Percentiles rank a stretch among this genome's conserved stretches.
phyloP scores from a whole-genome alignment of 257 asterid genomes.

The Fraxinus pennsylvanica region DNA sequence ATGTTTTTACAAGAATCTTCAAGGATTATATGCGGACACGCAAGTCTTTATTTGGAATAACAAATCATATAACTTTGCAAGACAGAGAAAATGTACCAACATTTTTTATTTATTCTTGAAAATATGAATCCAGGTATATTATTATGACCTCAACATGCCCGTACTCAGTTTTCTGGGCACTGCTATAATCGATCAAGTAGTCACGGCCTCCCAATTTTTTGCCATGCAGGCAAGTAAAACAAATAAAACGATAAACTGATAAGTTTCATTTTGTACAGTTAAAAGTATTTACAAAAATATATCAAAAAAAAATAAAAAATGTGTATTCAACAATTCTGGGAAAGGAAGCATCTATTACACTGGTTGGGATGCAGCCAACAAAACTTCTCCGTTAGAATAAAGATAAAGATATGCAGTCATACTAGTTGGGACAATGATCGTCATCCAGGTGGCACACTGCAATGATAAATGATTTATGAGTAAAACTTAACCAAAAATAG shows the following conservation, averaged over 20 bases:
- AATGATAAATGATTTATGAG: constrained; percentile 31
- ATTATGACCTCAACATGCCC: not conserved
- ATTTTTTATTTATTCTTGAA: not conserved
- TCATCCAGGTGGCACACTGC: constrained; percentile 99
- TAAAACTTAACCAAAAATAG: constrained; percentile 22
- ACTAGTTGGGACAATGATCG: constrained; percentile 93
- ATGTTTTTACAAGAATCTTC: not conserved
- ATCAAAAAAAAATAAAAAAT: constrained; percentile 15
- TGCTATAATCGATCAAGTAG: not conserved
- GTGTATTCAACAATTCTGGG: constrained; percentile 25
- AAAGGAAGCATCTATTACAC: constrained; percentile 99
- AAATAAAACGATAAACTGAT: constrained; percentile 12
- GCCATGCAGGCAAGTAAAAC: not conserved
- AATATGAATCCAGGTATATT: not conserved
- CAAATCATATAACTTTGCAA: not conserved
- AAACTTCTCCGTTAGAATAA: constrained; percentile 96
- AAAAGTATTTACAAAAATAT: constrained; percentile 23
- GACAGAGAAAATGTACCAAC: not conserved
- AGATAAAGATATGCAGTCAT: constrained; percentile 97
- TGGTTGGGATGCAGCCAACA: constrained; percentile 99
- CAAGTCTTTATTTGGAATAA: not conserved
- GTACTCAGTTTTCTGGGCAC: not conserved
- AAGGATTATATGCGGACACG: not conserved
- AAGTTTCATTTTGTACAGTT: constrained; percentile 5
- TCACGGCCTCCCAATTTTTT: not conserved